Evolutionary conservation across 257 asterid species (phyloP).

Genomic region (Fraxinus quadrangulata): DNA sequence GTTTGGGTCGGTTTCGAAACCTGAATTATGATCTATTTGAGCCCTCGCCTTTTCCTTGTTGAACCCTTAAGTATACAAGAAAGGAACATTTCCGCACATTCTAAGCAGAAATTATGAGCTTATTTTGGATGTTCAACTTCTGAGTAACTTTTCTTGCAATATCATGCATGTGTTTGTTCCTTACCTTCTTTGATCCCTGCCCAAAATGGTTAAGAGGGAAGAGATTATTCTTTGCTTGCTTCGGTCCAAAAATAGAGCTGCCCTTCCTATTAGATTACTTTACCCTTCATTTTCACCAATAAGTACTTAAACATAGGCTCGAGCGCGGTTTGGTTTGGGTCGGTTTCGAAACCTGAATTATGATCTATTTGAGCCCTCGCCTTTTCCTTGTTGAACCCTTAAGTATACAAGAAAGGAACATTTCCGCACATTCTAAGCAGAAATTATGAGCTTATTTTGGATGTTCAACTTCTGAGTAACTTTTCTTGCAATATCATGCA

Average conservation of each 20-base stretch:
- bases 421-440: too few species aligned
- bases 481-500: too few species aligned
- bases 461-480: too few species aligned
- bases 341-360: not conserved
- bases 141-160: too few species aligned
- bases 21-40: conserved; percentile 21
- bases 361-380: conserved; percentile 33
- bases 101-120: too few species aligned
- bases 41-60: conserved; percentile 34
- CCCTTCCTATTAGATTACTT: not conserved
- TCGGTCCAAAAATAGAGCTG: too few species aligned
- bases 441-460: too few species aligned
- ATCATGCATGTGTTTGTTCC: too few species aligned
- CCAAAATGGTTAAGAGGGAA: conserved; percentile 1
- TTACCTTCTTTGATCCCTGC: not conserved
- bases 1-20: too few species aligned
- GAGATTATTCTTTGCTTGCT: conserved; percentile 28
- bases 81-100: not conserved
- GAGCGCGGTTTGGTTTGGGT: too few species aligned
- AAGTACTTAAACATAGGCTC: not conserved
- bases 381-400: conserved; percentile 38
- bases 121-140: too few species aligned
- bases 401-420: not conserved
- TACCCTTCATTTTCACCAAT: not conserved
- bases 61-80: conserved; percentile 29